These are phyloP conservation scores for Potentilla sterilis DNA, from an alignment of 306 rosid genomes.

Conservation along the genomic window DNA sequence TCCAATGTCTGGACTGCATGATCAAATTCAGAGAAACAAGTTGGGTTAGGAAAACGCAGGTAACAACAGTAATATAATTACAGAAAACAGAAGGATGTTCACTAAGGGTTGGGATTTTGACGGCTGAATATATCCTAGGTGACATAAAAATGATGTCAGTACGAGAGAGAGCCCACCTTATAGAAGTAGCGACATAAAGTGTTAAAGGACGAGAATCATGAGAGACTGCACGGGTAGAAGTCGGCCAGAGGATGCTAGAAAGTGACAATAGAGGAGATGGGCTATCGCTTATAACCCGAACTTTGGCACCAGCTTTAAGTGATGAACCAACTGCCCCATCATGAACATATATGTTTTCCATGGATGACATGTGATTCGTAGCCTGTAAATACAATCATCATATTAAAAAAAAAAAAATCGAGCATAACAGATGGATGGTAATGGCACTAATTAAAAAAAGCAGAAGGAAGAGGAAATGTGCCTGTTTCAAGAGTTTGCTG, in stretches of 20 bases:
- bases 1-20: constrained; percentile 37
- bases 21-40: neutral
- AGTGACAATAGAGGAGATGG: constrained; percentile 45
- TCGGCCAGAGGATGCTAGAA: constrained; percentile 37
- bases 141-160: neutral
- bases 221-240: constrained; percentile 39
- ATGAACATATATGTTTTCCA: constrained; percentile 45
- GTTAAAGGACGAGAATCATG: constrained; percentile 52
- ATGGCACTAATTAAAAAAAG: neutral
- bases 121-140: neutral
- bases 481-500: constrained; percentile 44
- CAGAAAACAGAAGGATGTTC: neutral
- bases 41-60: neutral
- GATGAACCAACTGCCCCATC: constrained; percentile 48
- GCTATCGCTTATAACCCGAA: constrained; percentile 47
- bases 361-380: constrained; percentile 42
- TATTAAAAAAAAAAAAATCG: neutral
- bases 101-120: neutral
- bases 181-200: constrained; percentile 39
- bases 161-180: constrained; percentile 17
- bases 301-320: constrained; percentile 38
- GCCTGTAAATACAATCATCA: constrained; percentile 30
- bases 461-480: constrained; percentile 4
- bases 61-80: neutral
- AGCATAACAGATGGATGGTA: neutral